phyloP scores from a whole-genome alignment of 1,284 basidiomycete species.

The Rhodotorula sp. region DNA sequence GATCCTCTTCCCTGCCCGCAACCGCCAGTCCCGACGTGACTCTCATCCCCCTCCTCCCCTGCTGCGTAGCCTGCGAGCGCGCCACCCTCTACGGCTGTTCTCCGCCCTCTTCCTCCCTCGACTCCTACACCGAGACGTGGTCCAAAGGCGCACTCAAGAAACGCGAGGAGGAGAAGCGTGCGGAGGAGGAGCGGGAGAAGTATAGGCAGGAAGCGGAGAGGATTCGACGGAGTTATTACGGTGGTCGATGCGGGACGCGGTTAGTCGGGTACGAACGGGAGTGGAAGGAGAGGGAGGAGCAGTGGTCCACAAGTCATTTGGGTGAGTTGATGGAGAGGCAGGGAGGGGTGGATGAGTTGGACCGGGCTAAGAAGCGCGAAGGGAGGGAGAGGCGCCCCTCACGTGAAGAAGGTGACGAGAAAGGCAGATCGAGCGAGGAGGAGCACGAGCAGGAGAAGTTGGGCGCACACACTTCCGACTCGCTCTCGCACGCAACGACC shows the following conservation, averaged over 20 bases:
- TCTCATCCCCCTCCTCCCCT: constrained; percentile 15
- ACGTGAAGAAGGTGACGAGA: too few relatives aligned
- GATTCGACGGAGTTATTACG: not conserved
- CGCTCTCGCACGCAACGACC: not conserved
- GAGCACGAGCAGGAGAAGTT: not conserved
- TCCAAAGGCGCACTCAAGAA: not conserved
- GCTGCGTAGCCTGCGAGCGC: constrained; percentile 10
- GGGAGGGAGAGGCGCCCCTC: not conserved
- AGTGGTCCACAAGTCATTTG: not conserved
- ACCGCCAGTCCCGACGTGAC: not conserved
- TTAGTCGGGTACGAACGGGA: not conserved
- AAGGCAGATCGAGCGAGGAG: not conserved
- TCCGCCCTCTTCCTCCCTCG: not conserved
- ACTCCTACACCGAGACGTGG: not conserved
- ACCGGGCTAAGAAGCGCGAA: not conserved
- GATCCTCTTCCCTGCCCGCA: not conserved
- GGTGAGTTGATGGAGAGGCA: not conserved
- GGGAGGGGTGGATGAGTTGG: constrained; percentile 13
- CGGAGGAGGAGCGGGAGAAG: constrained; percentile 4
- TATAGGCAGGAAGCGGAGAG: not conserved
- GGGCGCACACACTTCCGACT: not conserved
- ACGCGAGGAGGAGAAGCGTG: constrained; percentile 11
- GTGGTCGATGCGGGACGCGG: not conserved
- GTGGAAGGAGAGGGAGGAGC: constrained; percentile 2
- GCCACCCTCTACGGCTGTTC: constrained; percentile 17